Evolutionary conservation across 2,329 filamentous ascomycete species (phyloP).

Genomic region (Hypoxylon sp.): DNA sequence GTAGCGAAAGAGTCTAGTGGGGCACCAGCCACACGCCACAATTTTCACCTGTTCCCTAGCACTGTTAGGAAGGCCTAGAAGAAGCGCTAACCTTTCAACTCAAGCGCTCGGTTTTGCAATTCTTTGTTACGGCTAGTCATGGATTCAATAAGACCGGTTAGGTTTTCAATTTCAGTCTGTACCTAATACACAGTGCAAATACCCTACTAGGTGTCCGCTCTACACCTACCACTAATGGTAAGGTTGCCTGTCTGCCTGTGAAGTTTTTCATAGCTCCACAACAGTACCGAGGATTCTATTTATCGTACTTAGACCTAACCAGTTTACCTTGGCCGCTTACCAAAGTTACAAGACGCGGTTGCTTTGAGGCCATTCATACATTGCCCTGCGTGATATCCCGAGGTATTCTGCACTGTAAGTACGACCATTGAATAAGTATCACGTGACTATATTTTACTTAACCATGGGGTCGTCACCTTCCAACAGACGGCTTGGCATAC

Average conservation of each 20-base stretch:
- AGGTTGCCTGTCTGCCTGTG: no score
- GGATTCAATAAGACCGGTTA: background rate
- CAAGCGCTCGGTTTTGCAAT: no score
- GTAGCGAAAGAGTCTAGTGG: constrained; percentile 28
- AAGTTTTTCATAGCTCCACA: no score
- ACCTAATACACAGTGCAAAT: background rate
- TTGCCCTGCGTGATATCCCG: background rate
- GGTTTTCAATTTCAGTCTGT: background rate
- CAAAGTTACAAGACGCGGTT: background rate
- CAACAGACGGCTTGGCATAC: background rate
- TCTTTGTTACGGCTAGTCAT: background rate
- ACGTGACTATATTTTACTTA: background rate
- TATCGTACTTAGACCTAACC: no score
- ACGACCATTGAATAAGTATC: background rate
- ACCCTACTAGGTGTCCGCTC: background rate
- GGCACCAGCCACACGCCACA: constrained; percentile 43
- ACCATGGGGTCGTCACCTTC: background rate
- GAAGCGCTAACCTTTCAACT: no score
- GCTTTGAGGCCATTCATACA: background rate
- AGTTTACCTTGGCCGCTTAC: background rate
- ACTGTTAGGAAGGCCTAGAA: no score
- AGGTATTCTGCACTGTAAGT: background rate
- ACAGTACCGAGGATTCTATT: background rate
- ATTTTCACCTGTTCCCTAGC: background rate
- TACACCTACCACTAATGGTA: background rate